Evolutionary conservation across 768 basidiomycete species (phyloP).

Genomic region (Butyriboletus loyo): DNA sequence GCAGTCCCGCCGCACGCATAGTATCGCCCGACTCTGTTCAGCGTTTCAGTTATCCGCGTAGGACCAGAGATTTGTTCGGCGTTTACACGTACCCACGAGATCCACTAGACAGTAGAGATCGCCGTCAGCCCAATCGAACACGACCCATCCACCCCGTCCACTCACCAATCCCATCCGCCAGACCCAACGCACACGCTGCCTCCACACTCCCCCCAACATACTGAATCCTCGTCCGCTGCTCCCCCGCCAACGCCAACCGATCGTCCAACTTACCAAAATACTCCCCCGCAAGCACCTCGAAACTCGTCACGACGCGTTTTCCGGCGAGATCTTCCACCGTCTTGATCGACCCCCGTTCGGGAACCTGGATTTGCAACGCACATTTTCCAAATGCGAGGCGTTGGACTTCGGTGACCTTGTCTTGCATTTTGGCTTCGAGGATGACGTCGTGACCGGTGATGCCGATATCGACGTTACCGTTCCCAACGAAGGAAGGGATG

Average conservation of each 20-base stretch:
- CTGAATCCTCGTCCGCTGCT: constrained; percentile 75
- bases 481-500: constrained; percentile 97
- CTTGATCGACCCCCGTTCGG: constrained; percentile 68
- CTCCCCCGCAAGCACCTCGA: constrained; percentile 79
- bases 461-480: constrained; percentile 94
- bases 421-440: constrained; percentile 81
- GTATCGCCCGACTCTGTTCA: constrained; percentile 93
- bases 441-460: constrained; percentile 99
- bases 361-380: constrained; percentile 85
- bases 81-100: constrained; percentile 73
- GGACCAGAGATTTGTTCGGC: neutral
- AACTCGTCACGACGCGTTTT: constrained; percentile 92
- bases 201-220: constrained; percentile 98
- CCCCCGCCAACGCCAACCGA: constrained; percentile 47
- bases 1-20: constrained; percentile 96
- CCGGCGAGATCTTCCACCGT: constrained; percentile 80
- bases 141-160: neutral
- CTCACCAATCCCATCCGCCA: constrained; percentile 95
- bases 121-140: constrained; percentile 2
- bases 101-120: constrained; percentile 57
- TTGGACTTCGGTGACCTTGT: constrained; percentile 72
- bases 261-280: constrained; percentile 74
- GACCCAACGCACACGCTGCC: constrained; percentile 92
- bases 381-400: constrained; percentile 94
- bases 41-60: neutral